These are phyloP conservation scores for Canavalia ensiformis DNA, from an alignment of 306 rosid species.

Conservation along the genomic window DNA sequence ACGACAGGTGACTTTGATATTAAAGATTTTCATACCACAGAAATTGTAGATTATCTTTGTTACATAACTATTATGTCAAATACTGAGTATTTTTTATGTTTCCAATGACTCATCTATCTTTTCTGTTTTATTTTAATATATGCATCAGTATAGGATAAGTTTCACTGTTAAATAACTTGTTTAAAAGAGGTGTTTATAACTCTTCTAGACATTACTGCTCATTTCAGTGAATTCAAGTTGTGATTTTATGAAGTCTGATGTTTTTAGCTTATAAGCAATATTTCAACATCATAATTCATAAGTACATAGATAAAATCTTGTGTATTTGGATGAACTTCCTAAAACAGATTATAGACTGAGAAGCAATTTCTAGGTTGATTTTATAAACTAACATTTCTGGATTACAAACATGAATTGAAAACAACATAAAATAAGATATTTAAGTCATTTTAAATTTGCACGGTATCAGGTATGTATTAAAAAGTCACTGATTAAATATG, in stretches of 20 bases:
- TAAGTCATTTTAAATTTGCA: constrained; percentile 13
- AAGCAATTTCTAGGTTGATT: background rate
- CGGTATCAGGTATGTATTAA: background rate
- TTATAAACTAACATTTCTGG: background rate
- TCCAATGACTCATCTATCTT: background rate
- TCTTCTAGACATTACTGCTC: background rate
- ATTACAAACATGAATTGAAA: background rate
- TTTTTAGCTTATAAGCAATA: constrained; percentile 21
- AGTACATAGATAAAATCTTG: background rate
- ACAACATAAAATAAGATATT: background rate
- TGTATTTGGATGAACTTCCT: constrained; percentile 38
- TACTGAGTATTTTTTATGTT: constrained; percentile 21
- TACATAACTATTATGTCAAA: constrained; percentile 3
- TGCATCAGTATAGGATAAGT: constrained; percentile 19
- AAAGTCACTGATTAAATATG: background rate
- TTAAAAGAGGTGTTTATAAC: background rate
- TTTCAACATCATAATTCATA: constrained; percentile 26
- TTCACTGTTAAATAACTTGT: background rate
- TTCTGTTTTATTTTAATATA: background rate
- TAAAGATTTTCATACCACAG: constrained; percentile 3
- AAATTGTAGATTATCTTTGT: constrained; percentile 1
- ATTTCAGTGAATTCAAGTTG: constrained; percentile 8
- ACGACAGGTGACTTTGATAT: constrained; percentile 75
- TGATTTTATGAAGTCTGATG: constrained; percentile 11
- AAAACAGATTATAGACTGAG: constrained; percentile 8